A percentile compares a stretch with the other conserved stretches of the same genome.
Evolutionary conservation across 2,329 filamentous ascomycete species (phyloP).

Genomic region (Furcasterigmium furcatum): DNA sequence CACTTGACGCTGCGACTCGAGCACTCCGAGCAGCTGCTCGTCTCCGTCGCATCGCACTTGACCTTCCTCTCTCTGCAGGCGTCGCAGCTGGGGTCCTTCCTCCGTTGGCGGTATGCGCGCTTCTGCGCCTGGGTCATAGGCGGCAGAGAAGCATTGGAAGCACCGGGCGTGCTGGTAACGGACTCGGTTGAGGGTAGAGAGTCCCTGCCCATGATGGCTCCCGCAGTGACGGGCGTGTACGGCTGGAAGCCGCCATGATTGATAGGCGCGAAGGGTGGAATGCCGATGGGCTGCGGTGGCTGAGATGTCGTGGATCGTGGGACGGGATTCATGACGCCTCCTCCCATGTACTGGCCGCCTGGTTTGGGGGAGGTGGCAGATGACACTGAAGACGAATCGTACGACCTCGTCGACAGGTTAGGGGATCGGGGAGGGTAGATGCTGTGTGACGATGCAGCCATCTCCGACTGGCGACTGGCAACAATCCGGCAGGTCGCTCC

Average conservation of each 20-base stretch:
- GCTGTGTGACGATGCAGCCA: constrained; percentile 41
- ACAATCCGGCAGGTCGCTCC: too few species aligned
- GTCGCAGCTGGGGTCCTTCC: constrained; percentile 97
- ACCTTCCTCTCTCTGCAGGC: constrained; percentile 85
- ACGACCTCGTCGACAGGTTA: constrained; percentile 58
- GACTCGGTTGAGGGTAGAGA: constrained; percentile 59
- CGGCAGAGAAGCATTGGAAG: constrained; percentile 31
- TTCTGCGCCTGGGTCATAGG: constrained; percentile 67
- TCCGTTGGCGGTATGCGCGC: constrained; percentile 86
- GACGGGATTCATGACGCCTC: constrained; percentile 49
- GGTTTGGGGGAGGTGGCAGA: constrained; percentile 58
- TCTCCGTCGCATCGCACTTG: constrained; percentile 95
- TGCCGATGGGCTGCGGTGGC: constrained; percentile 50
- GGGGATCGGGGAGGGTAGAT: constrained; percentile 55
- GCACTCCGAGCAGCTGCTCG: constrained; percentile 93
- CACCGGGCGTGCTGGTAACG: constrained; percentile 50
- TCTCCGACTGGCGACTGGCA: constrained; percentile 9
- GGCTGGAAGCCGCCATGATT: constrained; percentile 45
- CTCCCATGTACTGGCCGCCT: constrained; percentile 44
- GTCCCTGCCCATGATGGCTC: constrained; percentile 53
- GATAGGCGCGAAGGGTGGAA: constrained; percentile 46
- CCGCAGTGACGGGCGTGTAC: constrained; percentile 47
- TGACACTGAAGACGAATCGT: constrained; percentile 62
- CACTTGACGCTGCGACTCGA: constrained; percentile 95
- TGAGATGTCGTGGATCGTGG: constrained; percentile 45